A percentile compares a stretch with the other conserved stretches of the same genome.
Conservation (phyloP, 805 yeast genomes). For the Myxozyma melibiosi region DNA sequence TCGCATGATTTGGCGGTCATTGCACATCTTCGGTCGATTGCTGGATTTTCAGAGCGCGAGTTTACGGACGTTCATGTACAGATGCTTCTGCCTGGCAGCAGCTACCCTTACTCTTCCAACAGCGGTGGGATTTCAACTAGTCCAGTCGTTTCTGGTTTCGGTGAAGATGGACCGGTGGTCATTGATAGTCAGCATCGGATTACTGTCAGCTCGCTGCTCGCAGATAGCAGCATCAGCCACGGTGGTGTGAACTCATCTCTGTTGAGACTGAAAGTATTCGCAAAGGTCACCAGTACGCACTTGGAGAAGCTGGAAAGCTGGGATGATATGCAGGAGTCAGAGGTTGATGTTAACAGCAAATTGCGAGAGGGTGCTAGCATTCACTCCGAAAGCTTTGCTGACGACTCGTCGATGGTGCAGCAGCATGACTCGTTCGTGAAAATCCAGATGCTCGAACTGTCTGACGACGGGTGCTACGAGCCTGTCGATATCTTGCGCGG, state of each 20-base stretch:
- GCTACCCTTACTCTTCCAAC: slow-evolving; percentile 2
- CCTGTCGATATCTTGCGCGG: slow-evolving; percentile 23
- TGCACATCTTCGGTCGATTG: slow-evolving; percentile 19
- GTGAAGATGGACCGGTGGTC: slow-evolving; percentile 27
- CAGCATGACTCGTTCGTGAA: slow-evolving; percentile 30
- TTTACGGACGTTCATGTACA: slow-evolving; percentile 34
- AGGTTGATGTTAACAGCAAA: background rate
- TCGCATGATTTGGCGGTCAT: slow-evolving; percentile 12
- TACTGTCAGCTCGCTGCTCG: slow-evolving; percentile 2
- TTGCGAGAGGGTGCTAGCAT: background rate
- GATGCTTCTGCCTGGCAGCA: slow-evolving; percentile 15
- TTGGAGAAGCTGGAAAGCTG: slow-evolving; percentile 35
- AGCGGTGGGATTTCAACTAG: slow-evolving; percentile 31
- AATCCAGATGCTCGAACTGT: slow-evolving; percentile 26
- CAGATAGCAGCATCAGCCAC: background rate
- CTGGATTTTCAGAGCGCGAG: slow-evolving; percentile 35
- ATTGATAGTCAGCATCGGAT: slow-evolving; percentile 26
- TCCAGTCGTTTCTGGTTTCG: slow-evolving; percentile 23
- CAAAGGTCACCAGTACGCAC: slow-evolving; percentile 25
- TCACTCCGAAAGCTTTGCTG: background rate
- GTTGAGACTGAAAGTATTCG: slow-evolving; percentile 29
- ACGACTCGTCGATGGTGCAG: background rate
- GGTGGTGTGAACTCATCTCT: slow-evolving; percentile 2
- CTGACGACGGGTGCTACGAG: slow-evolving; percentile 29
- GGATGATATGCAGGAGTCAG: slow-evolving; percentile 35